Conservation (phyloP, 257 asterid species). For the Nicotiana knightiana region DNA sequence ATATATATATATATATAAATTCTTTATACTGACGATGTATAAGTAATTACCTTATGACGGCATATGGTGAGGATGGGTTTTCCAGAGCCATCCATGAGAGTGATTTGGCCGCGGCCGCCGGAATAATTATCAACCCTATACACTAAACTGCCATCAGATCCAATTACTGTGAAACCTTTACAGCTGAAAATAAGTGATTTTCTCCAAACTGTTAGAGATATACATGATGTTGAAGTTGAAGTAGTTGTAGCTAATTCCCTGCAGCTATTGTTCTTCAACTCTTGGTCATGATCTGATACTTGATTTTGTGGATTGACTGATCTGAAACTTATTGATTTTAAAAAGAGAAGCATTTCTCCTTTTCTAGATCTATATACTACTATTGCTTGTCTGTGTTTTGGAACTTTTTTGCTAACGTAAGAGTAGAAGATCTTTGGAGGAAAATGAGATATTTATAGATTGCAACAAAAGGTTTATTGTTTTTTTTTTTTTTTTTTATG, state of each 20-base stretch:
- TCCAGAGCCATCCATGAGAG: constrained; percentile 75
- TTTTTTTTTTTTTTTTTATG: neutral
- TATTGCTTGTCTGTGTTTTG: neutral
- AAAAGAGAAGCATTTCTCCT: constrained; percentile 33
- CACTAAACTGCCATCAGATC: constrained; percentile 47
- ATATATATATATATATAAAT: too few relatives aligned
- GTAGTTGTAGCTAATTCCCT: neutral
- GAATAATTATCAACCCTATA: constrained; percentile 70
- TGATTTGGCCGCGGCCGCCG: constrained; percentile 27
- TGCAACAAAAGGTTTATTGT: neutral
- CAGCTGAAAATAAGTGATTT: constrained; percentile 66
- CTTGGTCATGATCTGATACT: constrained; percentile 16
- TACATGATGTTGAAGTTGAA: neutral
- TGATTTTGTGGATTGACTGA: constrained; percentile 29
- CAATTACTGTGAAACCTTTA: constrained; percentile 68
- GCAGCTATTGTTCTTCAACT: neutral
- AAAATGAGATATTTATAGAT: constrained; percentile 19
- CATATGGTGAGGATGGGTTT: constrained; percentile 51
- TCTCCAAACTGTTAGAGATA: constrained; percentile 66
- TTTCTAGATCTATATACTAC: neutral
- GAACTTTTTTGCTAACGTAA: constrained; percentile 15
- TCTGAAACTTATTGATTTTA: constrained; percentile 35
- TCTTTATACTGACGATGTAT: too few relatives aligned
- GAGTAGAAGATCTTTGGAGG: neutral
- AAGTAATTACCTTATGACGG: constrained; percentile 47